Conservation (phyloP, 2,329 filamentous ascomycete genomes). For the Aspergillus ustus region DNA sequence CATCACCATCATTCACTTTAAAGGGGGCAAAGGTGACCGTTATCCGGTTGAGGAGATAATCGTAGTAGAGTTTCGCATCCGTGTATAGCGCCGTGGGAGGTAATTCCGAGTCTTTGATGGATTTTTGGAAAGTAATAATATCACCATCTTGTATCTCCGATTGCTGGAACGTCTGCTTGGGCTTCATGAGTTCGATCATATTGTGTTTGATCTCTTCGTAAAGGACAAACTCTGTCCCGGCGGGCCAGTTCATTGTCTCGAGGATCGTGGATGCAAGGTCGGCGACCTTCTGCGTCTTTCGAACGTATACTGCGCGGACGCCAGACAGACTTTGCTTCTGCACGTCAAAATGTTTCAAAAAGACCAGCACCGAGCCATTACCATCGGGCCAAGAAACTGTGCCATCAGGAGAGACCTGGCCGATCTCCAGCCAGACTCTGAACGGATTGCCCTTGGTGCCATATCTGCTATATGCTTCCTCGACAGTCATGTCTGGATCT, state of each 20-base stretch:
- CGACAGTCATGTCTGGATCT: constrained; percentile 75
- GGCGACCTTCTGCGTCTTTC: constrained; percentile 82
- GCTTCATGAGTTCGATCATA: constrained; percentile 95
- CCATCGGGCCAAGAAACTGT: constrained; percentile 68
- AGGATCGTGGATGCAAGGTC: constrained; percentile 80
- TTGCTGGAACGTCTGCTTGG: constrained; percentile 83
- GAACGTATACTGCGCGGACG: constrained; percentile 83
- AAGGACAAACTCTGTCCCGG: constrained; percentile 72
- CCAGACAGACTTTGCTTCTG: constrained; percentile 76
- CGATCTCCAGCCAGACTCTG: constrained; percentile 84
- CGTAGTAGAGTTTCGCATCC: constrained; percentile 86
- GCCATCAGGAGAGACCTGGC: constrained; percentile 71
- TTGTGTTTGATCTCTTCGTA: constrained; percentile 98
- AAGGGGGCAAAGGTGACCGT: constrained; percentile 76
- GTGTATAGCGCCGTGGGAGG: constrained; percentile 54
- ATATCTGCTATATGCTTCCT: constrained; percentile 72
- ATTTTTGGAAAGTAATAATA: constrained; percentile 89
- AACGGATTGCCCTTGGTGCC: constrained; percentile 71
- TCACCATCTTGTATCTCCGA: constrained; percentile 97
- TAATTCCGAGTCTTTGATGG: constrained; percentile 50
- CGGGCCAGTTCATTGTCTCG: constrained; percentile 83
- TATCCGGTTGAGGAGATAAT: constrained; percentile 85
- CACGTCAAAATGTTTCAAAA: constrained; percentile 89
- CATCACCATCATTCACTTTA: constrained; percentile 58
- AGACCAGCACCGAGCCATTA: constrained; percentile 73